Evolutionary conservation across 1,139 yeast species (phyloP), one percentile per base, ranked within the genome.

Genomic region (Yarrowia galli): DNA sequence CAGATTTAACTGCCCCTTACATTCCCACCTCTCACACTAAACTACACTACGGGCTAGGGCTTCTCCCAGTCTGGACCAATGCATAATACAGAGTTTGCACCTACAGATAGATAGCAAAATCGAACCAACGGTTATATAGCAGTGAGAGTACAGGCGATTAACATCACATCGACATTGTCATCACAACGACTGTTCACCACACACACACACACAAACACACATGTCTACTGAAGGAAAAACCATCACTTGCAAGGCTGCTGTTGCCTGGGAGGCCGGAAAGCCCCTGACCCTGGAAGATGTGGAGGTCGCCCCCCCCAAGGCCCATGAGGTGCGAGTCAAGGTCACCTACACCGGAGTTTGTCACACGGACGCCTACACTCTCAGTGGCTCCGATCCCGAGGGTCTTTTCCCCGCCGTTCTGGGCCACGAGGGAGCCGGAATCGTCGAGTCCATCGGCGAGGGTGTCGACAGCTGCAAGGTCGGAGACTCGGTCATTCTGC

Each of bases 371-470:
- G 98, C 98, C 56, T 96, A 89, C 83, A 93, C 99, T 15, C 84
- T 95, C 73, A 89, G 96, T 68, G 99, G 99, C 69, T 85, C 83
- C 69, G 99, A 95, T 79, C 97, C 98, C 69, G 99, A 96, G 82
- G 99, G 98, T 74, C 91, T 90, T 25, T 93, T 92, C 86, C 98
- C 98, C 42, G 73, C 73, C 38, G 69, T 95, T 70, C 85, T 95
- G 75, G 98, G 99, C 71, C 98, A 95, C 79, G 98, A 93, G 80
- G 98, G 98, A 80, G 97, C 98, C 53, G 98, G 98, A 77, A 83
- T 92, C 71, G 98, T 93, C 60, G 98, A 92, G 82, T 85, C 92
- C 67, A 84, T 93, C 53, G 98, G 98, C 74, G 97, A 91, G 78
- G 97, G 93, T 71, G 98, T 93, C 69, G 88, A 93, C 73, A 86